A percentile compares a stretch with the other conserved stretches of the same genome.
phyloP scores from a whole-genome alignment of 768 basidiomycete genomes.

The Boletales sp. region DNA sequence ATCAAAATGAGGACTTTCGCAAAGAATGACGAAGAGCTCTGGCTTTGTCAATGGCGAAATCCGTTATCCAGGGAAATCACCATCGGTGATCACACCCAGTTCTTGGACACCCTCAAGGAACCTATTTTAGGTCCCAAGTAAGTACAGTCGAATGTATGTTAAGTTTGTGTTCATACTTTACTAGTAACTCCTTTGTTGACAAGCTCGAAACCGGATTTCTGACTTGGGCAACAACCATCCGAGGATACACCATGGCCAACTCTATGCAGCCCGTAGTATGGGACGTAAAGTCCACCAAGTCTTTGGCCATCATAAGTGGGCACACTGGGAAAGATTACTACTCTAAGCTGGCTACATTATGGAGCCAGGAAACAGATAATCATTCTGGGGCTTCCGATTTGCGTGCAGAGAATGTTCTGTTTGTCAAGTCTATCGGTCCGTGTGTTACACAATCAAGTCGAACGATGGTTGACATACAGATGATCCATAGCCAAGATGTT shows the following conservation, averaged over 20 bases:
- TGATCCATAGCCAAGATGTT: constrained; percentile 59
- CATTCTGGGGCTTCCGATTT: constrained; percentile 50
- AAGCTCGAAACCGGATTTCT: constrained; percentile 77
- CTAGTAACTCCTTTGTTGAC: constrained; percentile 58
- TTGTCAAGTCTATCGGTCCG: constrained; percentile 48
- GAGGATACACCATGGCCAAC: constrained; percentile 49
- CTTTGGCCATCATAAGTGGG: constrained; percentile 49
- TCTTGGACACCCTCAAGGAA: constrained; percentile 45
- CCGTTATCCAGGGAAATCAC: constrained; percentile 49
- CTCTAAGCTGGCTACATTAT: constrained; percentile 55
- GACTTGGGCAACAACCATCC: constrained; percentile 61
- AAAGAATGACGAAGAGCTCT: constrained; percentile 57
- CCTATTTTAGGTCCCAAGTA: constrained; percentile 38
- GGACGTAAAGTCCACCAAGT: constrained; percentile 50
- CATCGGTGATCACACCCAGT: constrained; percentile 46
- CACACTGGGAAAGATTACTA: constrained; percentile 55
- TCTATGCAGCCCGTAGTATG: constrained; percentile 39
- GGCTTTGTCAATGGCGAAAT: constrained; percentile 70
- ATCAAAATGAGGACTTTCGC: constrained; percentile 78
- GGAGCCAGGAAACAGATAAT: constrained; percentile 79
- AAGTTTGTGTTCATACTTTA: neutral
- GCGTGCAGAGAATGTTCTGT: constrained; percentile 47
- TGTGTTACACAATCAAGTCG: constrained; percentile 34
- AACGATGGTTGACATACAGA: constrained; percentile 30
- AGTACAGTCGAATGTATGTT: constrained; percentile 7